Percentiles rank a stretch among this genome's conserved stretches.
phyloP scores from a whole-genome alignment of 257 asterid species.

The Ilex asprella region DNA sequence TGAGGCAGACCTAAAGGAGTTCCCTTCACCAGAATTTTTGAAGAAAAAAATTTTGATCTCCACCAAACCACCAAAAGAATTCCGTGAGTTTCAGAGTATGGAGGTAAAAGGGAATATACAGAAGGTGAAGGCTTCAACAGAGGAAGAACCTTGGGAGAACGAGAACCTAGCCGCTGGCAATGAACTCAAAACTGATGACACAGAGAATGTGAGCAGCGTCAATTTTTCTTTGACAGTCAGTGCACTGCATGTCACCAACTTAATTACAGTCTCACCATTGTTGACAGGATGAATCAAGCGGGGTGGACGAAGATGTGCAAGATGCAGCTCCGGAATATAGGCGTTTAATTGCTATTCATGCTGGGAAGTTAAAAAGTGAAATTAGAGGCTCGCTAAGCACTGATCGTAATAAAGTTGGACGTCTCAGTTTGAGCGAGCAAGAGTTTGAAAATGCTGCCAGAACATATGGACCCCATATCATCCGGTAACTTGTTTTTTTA shows the following conservation, averaged over 20 bases:
- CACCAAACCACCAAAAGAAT: constrained; percentile 68
- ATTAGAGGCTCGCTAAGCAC: constrained; percentile 53
- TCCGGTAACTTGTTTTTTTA: constrained; percentile 40
- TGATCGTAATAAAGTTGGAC: constrained; percentile 70
- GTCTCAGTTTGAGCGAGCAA: constrained; percentile 93
- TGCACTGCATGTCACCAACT: not conserved
- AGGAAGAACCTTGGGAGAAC: constrained; percentile 49
- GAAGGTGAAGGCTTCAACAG: constrained; percentile 23
- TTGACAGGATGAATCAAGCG: constrained; percentile 36
- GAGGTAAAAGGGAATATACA: constrained; percentile 29
- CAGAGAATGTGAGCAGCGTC: not conserved
- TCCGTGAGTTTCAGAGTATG: constrained; percentile 39
- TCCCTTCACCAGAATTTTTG: constrained; percentile 52
- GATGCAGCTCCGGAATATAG: constrained; percentile 45
- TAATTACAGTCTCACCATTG: not conserved
- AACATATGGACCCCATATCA: constrained; percentile 54
- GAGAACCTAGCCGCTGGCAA: constrained; percentile 8
- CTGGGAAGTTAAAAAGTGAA: constrained; percentile 85
- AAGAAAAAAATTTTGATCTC: constrained; percentile 55
- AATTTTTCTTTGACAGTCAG: constrained; percentile 3
- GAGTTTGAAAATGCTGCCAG: constrained; percentile 71
- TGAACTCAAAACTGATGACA: not conserved
- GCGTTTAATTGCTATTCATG: constrained; percentile 79
- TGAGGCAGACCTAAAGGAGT: constrained; percentile 36
- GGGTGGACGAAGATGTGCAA: constrained; percentile 11